Evolutionary conservation across 768 basidiomycete species (phyloP), one percentile per base, ranked within the genome.

Genomic region (Pleurotus citrinopileatus): DNA sequence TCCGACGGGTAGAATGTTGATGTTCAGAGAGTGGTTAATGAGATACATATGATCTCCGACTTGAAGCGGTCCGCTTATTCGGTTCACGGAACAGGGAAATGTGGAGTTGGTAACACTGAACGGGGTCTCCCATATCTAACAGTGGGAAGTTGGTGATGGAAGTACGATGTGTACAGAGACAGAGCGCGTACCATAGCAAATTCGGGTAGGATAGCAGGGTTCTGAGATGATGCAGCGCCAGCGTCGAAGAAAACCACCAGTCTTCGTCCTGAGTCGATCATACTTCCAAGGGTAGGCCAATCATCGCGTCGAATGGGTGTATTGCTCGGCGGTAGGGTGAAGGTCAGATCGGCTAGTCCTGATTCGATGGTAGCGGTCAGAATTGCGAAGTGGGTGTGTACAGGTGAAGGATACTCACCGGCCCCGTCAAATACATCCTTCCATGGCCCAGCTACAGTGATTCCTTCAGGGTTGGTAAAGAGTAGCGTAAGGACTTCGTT

Each of bases 391-490:
- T 2, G 25, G 47, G 52, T 46, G 26, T 28, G 20, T 9, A 15
- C 19, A n/a, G 25, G 22, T n/a, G 47, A 36, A 32, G 22, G 47
- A 48, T 10, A 13, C 19, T 70, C 63, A 62, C 83, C 82, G 13
- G 83, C 70, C 1, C 65, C 40, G 34, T 77, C 71, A 64, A 86
- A 86, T 1, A 74, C 68, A 2, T 79, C 77, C 29, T 75, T 75
- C 78, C 81, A 84, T 4, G 75, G 64, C 2, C 67, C 70, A 6
- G 69, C 60, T 9, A 82, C 69, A 1, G 79, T 76, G 10, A 77
- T 65, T 6, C 76, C 73, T 52, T 86, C 85, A 2, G 79, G 81
- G 61, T 87, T 87, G 37, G 85, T 86, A 61, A 87, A 84, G 43
- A 87, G 67, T 48, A 87, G 67, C 0, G 84, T 83, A 40, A 87